Percentiles rank a stretch among this genome's conserved stretches.
Evolutionary conservation across 1,284 basidiomycete species (phyloP).

Genomic region (Tilletia indica): DNA sequence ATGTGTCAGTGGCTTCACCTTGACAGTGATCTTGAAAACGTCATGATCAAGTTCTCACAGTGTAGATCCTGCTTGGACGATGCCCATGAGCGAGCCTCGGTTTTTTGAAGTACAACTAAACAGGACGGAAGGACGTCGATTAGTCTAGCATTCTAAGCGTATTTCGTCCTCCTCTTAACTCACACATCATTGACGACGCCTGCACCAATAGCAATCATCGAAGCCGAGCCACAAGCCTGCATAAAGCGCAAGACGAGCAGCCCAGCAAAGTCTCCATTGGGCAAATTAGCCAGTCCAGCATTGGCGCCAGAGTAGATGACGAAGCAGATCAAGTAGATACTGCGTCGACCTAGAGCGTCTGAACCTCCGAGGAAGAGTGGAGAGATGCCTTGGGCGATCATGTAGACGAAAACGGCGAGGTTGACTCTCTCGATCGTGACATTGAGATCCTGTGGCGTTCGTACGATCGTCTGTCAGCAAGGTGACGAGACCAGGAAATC

Average conservation of each 20-base stretch:
- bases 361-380: slow-evolving; percentile 17
- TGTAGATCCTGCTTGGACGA: slow-evolving; percentile 18
- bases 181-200: slow-evolving; percentile 18
- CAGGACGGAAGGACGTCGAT: background rate
- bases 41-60: background rate
- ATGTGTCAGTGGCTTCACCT: background rate
- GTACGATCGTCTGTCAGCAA: background rate
- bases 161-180: background rate
- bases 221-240: slow-evolving; percentile 15
- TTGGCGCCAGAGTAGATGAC: slow-evolving; percentile 21
- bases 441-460: slow-evolving; percentile 8
- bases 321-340: slow-evolving; percentile 19
- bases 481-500: background rate
- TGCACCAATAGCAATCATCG: slow-evolving; percentile 15
- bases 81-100: slow-evolving; percentile 11
- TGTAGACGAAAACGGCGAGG: slow-evolving; percentile 12
- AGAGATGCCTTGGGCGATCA: slow-evolving; percentile 18
- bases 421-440: background rate
- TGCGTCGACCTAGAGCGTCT: slow-evolving; percentile 1
- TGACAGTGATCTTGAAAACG: background rate
- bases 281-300: slow-evolving; percentile 17
- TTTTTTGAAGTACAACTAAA: background rate
- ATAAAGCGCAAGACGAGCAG: slow-evolving; percentile 17
- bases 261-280: slow-evolving; percentile 14
- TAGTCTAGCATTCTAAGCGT: background rate